Percentiles rank a stretch among this genome's conserved stretches.
phyloP scores from a whole-genome alignment of 2,329 filamentous ascomycete genomes.

The Aaosphaeria arxii region DNA sequence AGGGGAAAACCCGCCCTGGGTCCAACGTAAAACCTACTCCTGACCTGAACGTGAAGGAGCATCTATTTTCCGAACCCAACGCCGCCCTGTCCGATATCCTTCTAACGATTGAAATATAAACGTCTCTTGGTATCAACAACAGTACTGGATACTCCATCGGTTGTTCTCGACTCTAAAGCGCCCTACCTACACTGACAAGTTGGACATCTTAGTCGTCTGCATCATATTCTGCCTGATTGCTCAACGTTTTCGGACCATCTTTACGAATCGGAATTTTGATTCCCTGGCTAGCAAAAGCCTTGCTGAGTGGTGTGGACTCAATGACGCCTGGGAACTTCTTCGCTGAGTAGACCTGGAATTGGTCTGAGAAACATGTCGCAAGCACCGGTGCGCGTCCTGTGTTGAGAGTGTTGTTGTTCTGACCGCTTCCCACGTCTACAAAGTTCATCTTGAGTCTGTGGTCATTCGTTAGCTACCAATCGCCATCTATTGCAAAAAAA shows the following conservation, averaged over 20 bases:
- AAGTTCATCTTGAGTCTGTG: conserved; percentile 68
- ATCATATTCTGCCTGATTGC: conserved; percentile 45
- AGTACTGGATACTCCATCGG: too few relatives aligned
- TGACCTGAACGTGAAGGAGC: too few relatives aligned
- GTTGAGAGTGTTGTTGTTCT: conserved; percentile 57
- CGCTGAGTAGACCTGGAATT: conserved; percentile 90
- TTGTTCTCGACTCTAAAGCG: too few relatives aligned
- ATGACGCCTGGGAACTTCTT: conserved; percentile 99
- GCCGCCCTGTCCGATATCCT: too few relatives aligned
- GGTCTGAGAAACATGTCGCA: conserved; percentile 80
- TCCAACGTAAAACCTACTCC: too few relatives aligned
- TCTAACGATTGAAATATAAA: too few relatives aligned
- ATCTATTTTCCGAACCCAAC: too few relatives aligned
- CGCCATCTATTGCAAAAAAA: background rate
- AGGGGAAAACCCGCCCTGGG: too few relatives aligned
- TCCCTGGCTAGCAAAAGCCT: conserved; percentile 87
- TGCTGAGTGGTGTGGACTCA: conserved; percentile 86
- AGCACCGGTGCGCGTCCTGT: conserved; percentile 76
- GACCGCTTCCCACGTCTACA: conserved; percentile 71
- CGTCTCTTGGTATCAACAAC: too few relatives aligned
- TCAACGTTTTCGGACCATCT: conserved; percentile 59
- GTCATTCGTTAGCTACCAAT: conserved; percentile 8
- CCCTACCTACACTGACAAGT: too few relatives aligned
- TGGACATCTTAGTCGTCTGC: conserved; percentile 27
- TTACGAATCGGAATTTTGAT: conserved; percentile 97